Evolutionary conservation across 2,329 filamentous ascomycete species (phyloP), one percentile per base, ranked within the genome.

Genomic region (Diaporthe ilicicola): DNA sequence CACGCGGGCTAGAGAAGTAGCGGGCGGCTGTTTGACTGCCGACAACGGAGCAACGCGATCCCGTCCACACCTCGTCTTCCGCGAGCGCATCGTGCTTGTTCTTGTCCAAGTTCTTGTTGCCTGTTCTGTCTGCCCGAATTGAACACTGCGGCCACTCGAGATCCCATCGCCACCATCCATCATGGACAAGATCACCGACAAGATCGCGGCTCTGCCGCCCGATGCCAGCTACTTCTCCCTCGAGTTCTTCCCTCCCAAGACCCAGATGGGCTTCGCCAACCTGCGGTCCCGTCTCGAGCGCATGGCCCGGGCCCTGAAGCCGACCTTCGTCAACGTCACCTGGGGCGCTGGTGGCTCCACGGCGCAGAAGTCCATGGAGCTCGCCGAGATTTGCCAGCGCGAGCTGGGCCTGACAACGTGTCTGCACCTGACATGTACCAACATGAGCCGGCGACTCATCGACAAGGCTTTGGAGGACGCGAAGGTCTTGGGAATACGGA

Each of bases 201-300:
- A 97, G 87, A 95, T 98, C 79, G 93, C 93, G 83, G 93, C 94
- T 73, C 85, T 99, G 84, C 93, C 94, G 81, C 89, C 92, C 74
- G 90, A 93, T 82, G 89, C 90, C 75, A 91, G 89, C 80, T 98
- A 96, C 86, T 97, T 97, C 84, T 98, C 96, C 59, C 92, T 98
- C 82, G 96, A 99, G 84, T 99, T 99, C 90, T 99, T 99, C 85
- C 96, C 96, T 75, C 96, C 96, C 74, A 99, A 98, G 86, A 99
- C 96, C 56, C 88, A 92, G 73, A 97, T 97, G 91, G 96, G 96
- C 75, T 97, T 96, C 78, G 92, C 94, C 74, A 99, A 99, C 81
- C 90, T 99, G 69, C 93, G 95, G 79, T 93, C 93, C 74, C 94
- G 96, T 79, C 90, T 99, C 71, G 93, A 97, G 81, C 94, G 96